Evolutionary conservation across 2,329 filamentous ascomycete species (phyloP).

Genomic region (Ceratocystis papillata): DNA sequence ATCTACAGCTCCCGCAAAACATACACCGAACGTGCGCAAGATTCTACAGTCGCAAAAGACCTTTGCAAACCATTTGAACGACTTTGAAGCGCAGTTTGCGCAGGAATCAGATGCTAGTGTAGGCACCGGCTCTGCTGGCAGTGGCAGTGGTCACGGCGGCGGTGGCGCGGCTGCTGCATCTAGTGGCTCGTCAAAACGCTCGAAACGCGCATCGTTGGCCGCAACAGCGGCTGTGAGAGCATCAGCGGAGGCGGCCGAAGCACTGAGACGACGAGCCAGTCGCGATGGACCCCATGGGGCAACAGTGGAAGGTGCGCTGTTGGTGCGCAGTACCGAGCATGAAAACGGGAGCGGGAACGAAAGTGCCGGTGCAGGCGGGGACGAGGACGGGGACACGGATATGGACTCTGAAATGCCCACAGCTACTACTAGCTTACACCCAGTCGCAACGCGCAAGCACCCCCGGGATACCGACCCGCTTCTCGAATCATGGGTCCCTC

Average conservation of each 20-base stretch:
- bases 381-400: background rate
- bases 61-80: conserved; percentile 71
- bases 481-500: conserved; percentile 47
- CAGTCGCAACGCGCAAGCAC: conserved; percentile 30
- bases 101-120: conserved; percentile 26
- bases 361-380: background rate
- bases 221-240: conserved; percentile 30
- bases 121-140: conserved; percentile 9
- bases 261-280: conserved; percentile 4
- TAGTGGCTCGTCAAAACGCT: conserved; percentile 16
- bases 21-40: conserved; percentile 60
- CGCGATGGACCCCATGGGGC: background rate
- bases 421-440: background rate
- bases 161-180: background rate
- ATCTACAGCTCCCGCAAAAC: conserved; percentile 34
- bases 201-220: conserved; percentile 29
- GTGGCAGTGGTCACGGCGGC: background rate
- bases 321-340: background rate
- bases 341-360: background rate
- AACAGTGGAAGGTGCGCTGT: background rate
- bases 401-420: background rate
- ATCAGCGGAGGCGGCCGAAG: background rate
- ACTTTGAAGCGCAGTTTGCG: conserved; percentile 58
- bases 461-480: conserved; percentile 47
- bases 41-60: conserved; percentile 73